Conservation (phyloP, 805 yeast genomes). For the Yarrowia sp. region DNA sequence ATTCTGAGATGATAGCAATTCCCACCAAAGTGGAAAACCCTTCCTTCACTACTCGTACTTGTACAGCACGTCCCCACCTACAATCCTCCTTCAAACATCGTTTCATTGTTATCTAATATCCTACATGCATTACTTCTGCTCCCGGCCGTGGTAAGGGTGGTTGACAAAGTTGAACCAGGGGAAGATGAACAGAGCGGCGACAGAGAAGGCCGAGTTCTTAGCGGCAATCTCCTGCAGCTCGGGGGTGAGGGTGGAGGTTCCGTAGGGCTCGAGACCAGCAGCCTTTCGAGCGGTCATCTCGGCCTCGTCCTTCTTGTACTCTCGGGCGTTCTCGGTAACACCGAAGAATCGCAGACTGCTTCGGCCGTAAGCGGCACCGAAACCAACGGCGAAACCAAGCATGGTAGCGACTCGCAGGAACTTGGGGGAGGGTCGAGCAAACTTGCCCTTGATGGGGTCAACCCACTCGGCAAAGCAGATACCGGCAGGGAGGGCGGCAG, state of each 20-base stretch:
- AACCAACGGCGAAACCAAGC: slow-evolving; percentile 71
- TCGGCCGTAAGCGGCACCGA: slow-evolving; percentile 61
- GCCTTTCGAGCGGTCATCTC: slow-evolving; percentile 67
- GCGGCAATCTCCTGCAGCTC: slow-evolving; percentile 72
- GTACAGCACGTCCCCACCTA: neutral
- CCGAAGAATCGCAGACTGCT: slow-evolving; percentile 77
- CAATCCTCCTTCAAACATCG: neutral
- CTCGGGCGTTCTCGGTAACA: slow-evolving; percentile 65
- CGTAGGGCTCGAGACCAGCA: slow-evolving; percentile 64
- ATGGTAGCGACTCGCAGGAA: slow-evolving; percentile 58
- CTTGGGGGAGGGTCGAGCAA: slow-evolving; percentile 50
- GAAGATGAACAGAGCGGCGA: slow-evolving; percentile 53
- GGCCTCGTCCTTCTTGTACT: slow-evolving; percentile 67
- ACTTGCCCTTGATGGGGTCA: slow-evolving; percentile 49
- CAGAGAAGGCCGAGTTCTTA: slow-evolving; percentile 72
- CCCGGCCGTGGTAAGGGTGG: slow-evolving; percentile 72
- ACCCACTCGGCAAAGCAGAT: slow-evolving; percentile 46
- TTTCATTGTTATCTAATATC: slow-evolving; percentile 17
- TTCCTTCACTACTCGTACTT: neutral
- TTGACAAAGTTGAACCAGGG: slow-evolving; percentile 82
- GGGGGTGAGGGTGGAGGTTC: slow-evolving; percentile 57
- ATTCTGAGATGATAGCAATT: too few relatives aligned
- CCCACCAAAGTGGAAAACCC: too few relatives aligned
- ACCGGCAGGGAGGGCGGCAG: slow-evolving; percentile 50
- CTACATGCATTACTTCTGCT: slow-evolving; percentile 22